Evolutionary conservation across 305 asterid species (phyloP).

Genomic region (Fraxinus baroniana): DNA sequence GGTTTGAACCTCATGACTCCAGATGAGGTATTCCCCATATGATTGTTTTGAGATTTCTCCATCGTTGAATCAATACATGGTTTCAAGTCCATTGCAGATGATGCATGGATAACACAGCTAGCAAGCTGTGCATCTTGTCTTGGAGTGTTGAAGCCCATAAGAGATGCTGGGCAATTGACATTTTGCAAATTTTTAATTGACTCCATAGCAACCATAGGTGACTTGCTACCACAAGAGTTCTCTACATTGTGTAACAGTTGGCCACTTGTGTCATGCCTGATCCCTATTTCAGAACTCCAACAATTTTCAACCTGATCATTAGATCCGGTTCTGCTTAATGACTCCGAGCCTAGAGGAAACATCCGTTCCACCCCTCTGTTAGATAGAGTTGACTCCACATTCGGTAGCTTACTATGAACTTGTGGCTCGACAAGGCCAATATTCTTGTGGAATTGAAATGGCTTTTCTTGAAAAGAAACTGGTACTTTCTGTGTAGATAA

Average conservation of each 20-base stretch:
- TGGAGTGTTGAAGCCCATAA: slow-evolving; percentile 26
- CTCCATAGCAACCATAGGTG: slow-evolving; percentile 28
- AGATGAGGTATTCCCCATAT: slow-evolving; percentile 24
- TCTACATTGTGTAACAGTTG: slow-evolving; percentile 21
- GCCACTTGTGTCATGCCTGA: slow-evolving; percentile 26
- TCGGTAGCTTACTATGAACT: slow-evolving; percentile 35
- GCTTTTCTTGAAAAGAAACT: slow-evolving; percentile 46
- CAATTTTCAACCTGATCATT: slow-evolving; percentile 21
- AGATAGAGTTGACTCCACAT: slow-evolving; percentile 37
- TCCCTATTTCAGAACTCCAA: slow-evolving; percentile 26
- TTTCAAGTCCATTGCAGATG: slow-evolving; percentile 31
- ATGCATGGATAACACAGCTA: slow-evolving; percentile 29
- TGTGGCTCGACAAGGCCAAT: slow-evolving; percentile 34
- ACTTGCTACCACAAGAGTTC: slow-evolving; percentile 17
- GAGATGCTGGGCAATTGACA: slow-evolving; percentile 31
- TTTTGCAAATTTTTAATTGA: slow-evolving; percentile 32
- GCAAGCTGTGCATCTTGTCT: slow-evolving; percentile 33
- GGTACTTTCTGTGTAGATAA: slow-evolving; percentile 33
- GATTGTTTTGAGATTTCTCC: slow-evolving; percentile 32
- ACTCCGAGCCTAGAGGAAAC: slow-evolving; percentile 33
- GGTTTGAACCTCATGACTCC: slow-evolving; percentile 28
- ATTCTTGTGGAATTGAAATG: slow-evolving; percentile 38
- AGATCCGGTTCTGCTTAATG: slow-evolving; percentile 26
- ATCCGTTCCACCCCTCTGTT: slow-evolving; percentile 31
- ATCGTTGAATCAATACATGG: slow-evolving; percentile 29